These are phyloP conservation scores for Closterium sp. DNA, from an alignment of 139 green algal genomes.

Conservation along the genomic window DNA sequence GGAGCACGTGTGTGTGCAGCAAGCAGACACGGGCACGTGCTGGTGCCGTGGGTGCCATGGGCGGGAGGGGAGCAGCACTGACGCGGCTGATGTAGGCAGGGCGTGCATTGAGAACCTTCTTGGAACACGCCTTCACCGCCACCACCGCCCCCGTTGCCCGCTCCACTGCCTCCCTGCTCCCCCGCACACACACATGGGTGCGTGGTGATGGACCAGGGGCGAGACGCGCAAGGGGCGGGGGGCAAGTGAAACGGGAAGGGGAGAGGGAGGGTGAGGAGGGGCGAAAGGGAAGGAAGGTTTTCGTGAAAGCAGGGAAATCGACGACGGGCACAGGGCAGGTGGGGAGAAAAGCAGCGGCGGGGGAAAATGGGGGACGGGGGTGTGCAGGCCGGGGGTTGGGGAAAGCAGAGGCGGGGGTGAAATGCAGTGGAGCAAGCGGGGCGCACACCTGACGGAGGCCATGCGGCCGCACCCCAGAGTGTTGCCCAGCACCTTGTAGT, in stretches of 20 bases:
- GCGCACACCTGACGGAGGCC: not conserved
- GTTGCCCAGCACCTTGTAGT: not conserved
- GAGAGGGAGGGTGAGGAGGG: too few species aligned
- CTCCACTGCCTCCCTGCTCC: conserved; percentile 9
- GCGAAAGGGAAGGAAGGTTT: too few species aligned
- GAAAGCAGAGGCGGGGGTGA: too few species aligned
- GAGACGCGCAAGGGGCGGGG: not conserved
- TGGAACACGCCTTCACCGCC: conserved; percentile 41
- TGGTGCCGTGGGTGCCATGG: too few species aligned
- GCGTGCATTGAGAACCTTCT: conserved; percentile 2
- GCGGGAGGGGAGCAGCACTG: not conserved
- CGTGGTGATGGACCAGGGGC: not conserved
- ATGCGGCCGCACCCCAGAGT: not conserved
- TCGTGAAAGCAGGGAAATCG: not conserved
- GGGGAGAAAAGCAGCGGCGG: not conserved
- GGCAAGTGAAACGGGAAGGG: too few species aligned
- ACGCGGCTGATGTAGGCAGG: conserved; percentile 23
- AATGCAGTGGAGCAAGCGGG: not conserved
- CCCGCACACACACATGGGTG: not conserved
- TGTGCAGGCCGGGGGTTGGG: too few species aligned
- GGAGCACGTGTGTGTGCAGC: too few species aligned
- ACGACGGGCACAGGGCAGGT: too few species aligned
- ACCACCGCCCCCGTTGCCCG: not conserved
- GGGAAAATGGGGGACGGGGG: too few species aligned
- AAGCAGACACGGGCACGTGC: too few species aligned